Percentiles rank a stretch among this genome's conserved stretches.
Evolutionary conservation across 345 rosid genomes (phyloP).

Genomic region (Salix brachista): DNA sequence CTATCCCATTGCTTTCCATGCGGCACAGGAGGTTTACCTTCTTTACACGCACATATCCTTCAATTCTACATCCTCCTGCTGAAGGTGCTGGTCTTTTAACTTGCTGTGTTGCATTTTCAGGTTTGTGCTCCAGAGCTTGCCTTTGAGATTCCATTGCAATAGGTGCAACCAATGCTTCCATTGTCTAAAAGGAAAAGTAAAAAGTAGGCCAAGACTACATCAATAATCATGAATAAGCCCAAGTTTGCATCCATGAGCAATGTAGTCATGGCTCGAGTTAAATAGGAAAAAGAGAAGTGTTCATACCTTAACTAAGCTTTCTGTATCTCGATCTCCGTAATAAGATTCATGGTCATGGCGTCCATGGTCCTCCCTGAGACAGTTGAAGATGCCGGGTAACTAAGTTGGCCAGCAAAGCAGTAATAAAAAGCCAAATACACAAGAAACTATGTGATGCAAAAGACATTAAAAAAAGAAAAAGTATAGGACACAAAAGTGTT

Average conservation of each 20-base stretch:
- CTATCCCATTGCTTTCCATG: neutral
- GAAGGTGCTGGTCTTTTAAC: slow-evolving; percentile 75
- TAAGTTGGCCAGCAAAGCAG: slow-evolving; percentile 4
- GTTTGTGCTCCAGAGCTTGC: slow-evolving; percentile 51
- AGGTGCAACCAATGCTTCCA: slow-evolving; percentile 65
- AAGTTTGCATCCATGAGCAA: slow-evolving; percentile 4
- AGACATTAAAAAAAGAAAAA: neutral
- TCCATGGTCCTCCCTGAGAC: slow-evolving; percentile 75
- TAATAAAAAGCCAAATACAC: neutral
- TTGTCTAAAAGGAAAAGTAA: slow-evolving; percentile 47
- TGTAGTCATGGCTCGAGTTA: neutral
- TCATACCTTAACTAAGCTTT: slow-evolving; percentile 78
- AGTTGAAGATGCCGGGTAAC: slow-evolving; percentile 14
- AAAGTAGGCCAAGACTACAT: neutral
- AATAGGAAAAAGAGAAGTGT: slow-evolving; percentile 1
- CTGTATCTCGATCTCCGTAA: slow-evolving; percentile 98
- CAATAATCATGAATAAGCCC: neutral
- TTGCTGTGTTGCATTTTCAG: slow-evolving; percentile 30
- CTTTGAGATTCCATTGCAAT: slow-evolving; percentile 54
- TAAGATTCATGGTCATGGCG: slow-evolving; percentile 97
- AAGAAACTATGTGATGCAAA: neutral
- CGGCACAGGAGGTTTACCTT: slow-evolving; percentile 44
- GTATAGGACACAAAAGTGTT: neutral
- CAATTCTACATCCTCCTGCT: slow-evolving; percentile 93
- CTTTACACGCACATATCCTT: slow-evolving; percentile 93